phyloP scores from a whole-genome alignment of 2,329 filamentous ascomycete species.

The Colletotrichum gloeosporioides region DNA sequence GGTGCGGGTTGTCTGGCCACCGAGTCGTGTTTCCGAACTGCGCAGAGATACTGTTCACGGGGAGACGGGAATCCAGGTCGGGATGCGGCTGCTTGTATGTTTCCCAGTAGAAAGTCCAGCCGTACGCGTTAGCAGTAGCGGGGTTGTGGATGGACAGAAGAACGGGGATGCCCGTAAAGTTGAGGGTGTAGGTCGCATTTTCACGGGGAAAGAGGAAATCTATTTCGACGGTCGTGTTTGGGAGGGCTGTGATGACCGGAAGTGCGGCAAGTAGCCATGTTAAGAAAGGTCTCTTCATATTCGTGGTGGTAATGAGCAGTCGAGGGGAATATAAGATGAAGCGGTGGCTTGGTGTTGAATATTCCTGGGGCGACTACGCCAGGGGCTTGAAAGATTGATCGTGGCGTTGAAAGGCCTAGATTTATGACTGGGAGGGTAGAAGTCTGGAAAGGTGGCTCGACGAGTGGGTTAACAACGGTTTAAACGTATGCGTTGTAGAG shows the following conservation, averaged over 20 bases:
- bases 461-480: too few species aligned
- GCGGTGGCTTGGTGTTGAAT: neutral
- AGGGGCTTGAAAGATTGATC: too few species aligned
- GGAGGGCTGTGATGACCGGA: neutral
- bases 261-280: neutral
- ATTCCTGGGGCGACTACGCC: rapidly evolving
- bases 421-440: rapidly evolving
- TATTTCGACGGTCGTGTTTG: neutral
- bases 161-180: neutral
- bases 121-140: neutral
- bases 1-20: neutral
- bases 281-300: rapidly evolving
- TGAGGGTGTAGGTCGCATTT: neutral
- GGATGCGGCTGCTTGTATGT: neutral
- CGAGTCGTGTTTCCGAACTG: neutral
- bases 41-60: neutral
- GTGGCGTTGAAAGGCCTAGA: neutral
- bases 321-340: rapidly evolving
- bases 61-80: neutral
- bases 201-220: conserved; percentile 10
- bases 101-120: neutral
- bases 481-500: rapidly evolving
- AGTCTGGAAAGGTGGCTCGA: rapidly evolving
- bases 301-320: neutral
- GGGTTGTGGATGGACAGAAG: conserved; percentile 4